Evolutionary conservation across 225 moss, liverwort and hornwort species (phyloP).

Genomic region (Pseudisothecium myosuroides): DNA sequence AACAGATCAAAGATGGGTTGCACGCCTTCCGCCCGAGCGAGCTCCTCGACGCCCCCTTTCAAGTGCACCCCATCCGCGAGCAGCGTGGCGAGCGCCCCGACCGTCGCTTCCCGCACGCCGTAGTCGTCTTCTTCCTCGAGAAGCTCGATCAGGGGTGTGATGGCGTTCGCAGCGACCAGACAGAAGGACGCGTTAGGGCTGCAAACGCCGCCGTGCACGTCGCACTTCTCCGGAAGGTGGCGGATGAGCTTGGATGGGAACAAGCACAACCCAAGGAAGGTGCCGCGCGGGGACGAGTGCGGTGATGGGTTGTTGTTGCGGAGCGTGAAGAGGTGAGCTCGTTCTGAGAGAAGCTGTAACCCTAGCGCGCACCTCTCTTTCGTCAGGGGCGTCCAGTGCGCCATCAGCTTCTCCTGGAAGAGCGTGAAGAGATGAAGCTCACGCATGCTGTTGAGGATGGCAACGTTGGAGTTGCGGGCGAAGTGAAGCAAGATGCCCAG

Average conservation of each 20-base stretch:
- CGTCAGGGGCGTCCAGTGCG: constrained; percentile 25
- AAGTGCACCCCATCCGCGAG: constrained; percentile 21
- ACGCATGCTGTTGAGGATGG: constrained; percentile 38
- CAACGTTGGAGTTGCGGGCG: constrained; percentile 35
- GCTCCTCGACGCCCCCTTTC: constrained; percentile 22
- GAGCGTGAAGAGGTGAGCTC: constrained; percentile 28
- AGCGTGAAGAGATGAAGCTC: constrained; percentile 34
- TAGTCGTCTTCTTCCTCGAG: constrained; percentile 35
- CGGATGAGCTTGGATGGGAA: constrained; percentile 21
- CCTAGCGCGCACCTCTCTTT: constrained; percentile 29
- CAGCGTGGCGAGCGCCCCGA: constrained; percentile 33
- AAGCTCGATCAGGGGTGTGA: constrained; percentile 18
- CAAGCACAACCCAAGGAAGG: constrained; percentile 18
- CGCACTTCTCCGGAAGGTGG: constrained; percentile 13
- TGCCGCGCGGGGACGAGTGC: not conserved
- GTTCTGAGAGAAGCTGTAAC: constrained; percentile 29
- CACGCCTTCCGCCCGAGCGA: constrained; percentile 29
- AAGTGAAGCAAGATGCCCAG: constrained; percentile 38
- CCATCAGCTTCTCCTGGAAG: constrained; percentile 35
- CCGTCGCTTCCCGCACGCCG: constrained; percentile 24
- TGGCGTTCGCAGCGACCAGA: constrained; percentile 19
- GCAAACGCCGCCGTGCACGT: constrained; percentile 33
- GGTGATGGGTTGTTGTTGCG: not conserved
- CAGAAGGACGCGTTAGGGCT: constrained; percentile 29
- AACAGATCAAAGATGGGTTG: constrained; percentile 37